Evolutionary conservation across 1,284 basidiomycete genomes (phyloP).

Genomic region (Marasmius fiardii): DNA sequence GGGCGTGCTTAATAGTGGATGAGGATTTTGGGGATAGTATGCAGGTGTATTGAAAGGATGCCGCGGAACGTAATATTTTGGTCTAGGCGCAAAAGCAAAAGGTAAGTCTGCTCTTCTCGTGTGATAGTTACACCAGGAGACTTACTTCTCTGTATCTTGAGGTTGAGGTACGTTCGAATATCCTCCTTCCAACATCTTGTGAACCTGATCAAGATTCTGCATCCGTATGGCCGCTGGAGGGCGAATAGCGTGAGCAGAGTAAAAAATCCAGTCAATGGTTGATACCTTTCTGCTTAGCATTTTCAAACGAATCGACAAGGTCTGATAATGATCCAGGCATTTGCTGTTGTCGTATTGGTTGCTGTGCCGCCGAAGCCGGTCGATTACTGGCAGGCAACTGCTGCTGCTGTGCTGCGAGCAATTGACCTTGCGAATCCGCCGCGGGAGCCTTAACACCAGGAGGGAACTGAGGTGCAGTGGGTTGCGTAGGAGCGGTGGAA

Average conservation of each 20-base stretch:
- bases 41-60: conserved; percentile 91
- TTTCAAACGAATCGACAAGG: conserved; percentile 93
- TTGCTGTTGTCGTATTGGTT: conserved; percentile 28
- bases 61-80: conserved; percentile 94
- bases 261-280: too few species aligned
- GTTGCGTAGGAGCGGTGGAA: conserved; percentile 28
- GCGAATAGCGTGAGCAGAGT: conserved; percentile 1
- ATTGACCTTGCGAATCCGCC: conserved; percentile 24
- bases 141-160: conserved; percentile 91
- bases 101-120: conserved; percentile 9
- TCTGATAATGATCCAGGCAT: conserved; percentile 84
- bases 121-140: conserved; percentile 10
- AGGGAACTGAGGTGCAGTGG: conserved; percentile 50
- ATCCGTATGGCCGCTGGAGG: conserved; percentile 74
- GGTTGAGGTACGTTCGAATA: conserved; percentile 89
- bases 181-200: conserved; percentile 90
- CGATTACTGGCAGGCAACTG: neutral
- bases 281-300: conserved; percentile 90
- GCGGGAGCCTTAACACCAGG: conserved; percentile 62
- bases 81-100: conserved; percentile 44
- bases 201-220: conserved; percentile 81
- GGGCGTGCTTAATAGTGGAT: conserved; percentile 80
- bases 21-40: conserved; percentile 93
- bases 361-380: conserved; percentile 21
- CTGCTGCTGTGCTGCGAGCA: neutral